A percentile compares a stretch with the other conserved stretches of the same genome.
These are phyloP conservation scores for Mytilinidion resinicola DNA, from an alignment of 495 filamentous ascomycete species.

Conservation along the genomic window DNA sequence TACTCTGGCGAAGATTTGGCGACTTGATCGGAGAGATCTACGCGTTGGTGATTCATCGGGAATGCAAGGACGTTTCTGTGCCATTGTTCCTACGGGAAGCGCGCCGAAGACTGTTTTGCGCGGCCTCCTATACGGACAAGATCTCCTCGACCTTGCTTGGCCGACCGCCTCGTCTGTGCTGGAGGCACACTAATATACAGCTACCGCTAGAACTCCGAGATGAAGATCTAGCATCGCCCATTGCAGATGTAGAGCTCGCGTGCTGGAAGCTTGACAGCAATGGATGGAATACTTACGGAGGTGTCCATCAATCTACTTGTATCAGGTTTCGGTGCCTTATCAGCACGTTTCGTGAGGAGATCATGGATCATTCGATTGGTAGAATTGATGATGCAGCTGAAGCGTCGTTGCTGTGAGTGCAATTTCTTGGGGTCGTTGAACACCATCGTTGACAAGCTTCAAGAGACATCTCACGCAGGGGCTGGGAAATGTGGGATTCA, in stretches of 20 bases:
- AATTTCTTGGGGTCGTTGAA: too few species aligned
- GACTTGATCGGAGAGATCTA: slow-evolving; percentile 18
- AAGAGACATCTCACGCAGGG: slow-evolving; percentile 12
- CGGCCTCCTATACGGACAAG: slow-evolving; percentile 12
- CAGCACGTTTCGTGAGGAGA: slow-evolving; percentile 9
- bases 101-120: slow-evolving; percentile 5
- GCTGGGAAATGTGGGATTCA: background rate
- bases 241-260: background rate
- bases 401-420: slow-evolving; percentile 6
- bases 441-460: background rate
- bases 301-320: slow-evolving; percentile 2
- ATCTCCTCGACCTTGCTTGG: slow-evolving; percentile 18
- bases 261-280: background rate
- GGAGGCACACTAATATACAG: slow-evolving; percentile 11
- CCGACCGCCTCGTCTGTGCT: slow-evolving; percentile 10
- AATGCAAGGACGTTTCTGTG: slow-evolving; percentile 4
- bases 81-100: slow-evolving; percentile 11
- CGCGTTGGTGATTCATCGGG: slow-evolving; percentile 15
- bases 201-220: slow-evolving; percentile 20
- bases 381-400: background rate
- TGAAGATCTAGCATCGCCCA: background rate
- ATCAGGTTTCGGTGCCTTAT: slow-evolving; percentile 4
- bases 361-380: slow-evolving; percentile 14
- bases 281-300: slow-evolving; percentile 15
- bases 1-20: slow-evolving; percentile 12